A percentile compares a stretch with the other conserved stretches of the same genome.
phyloP scores from a whole-genome alignment of 2,329 filamentous ascomycete species.

The Fusarium paranaense region DNA sequence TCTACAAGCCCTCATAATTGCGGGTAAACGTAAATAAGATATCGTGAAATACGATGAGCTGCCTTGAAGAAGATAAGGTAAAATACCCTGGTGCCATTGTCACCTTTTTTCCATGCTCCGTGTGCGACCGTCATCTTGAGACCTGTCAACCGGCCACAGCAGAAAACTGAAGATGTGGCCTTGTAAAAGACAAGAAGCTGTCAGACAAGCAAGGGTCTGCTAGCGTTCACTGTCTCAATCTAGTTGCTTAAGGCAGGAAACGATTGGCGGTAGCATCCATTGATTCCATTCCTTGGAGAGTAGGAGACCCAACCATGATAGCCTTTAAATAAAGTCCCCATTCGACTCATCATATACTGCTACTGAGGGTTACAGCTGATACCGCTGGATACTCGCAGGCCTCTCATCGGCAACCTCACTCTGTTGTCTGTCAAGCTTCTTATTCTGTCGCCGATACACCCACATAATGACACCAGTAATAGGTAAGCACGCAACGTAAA shows the following conservation, averaged over 20 bases:
- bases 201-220: neutral
- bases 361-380: neutral
- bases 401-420: neutral
- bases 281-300: neutral
- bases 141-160: too few species aligned
- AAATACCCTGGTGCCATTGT: too few species aligned
- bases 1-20: too few species aligned
- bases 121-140: too few species aligned
- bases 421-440: neutral
- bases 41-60: too few species aligned
- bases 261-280: neutral
- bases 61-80: too few species aligned
- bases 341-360: neutral
- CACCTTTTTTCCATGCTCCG: too few species aligned
- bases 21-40: too few species aligned
- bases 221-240: neutral
- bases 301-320: too few species aligned
- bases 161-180: too few species aligned
- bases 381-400: neutral
- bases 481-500: conserved; percentile 31
- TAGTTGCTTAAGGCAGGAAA: neutral
- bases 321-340: neutral
- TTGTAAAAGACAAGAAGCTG: neutral
- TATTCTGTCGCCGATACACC: conserved; percentile 39
- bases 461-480: conserved; percentile 33